Evolutionary conservation across 2,329 filamentous ascomycete species (phyloP).

Genomic region (Arthrobotrys megalospora): DNA sequence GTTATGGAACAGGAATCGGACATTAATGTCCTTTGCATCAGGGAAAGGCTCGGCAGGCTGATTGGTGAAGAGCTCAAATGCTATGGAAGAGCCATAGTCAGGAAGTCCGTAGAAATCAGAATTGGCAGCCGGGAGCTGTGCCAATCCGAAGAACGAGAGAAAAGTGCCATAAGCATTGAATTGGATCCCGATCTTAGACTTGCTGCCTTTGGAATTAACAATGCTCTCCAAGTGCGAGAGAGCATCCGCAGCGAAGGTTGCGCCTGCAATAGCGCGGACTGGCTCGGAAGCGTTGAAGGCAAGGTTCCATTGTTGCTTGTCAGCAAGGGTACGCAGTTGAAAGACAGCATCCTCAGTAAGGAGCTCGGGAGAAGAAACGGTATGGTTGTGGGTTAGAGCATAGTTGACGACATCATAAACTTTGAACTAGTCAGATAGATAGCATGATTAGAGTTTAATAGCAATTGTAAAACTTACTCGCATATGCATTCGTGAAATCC

Average conservation of each 20-base stretch:
- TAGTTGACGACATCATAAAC: conserved; percentile 75
- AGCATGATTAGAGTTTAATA: not conserved
- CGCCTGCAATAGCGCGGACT: conserved; percentile 71
- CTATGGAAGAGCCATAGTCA: conserved; percentile 85
- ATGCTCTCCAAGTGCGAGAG: conserved; percentile 41
- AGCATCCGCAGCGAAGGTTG: conserved; percentile 69
- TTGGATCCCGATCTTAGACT: conserved; percentile 68
- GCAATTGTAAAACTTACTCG: conserved; percentile 61
- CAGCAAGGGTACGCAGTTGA: conserved; percentile 80
- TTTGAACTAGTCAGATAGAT: conserved; percentile 8
- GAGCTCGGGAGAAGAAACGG: conserved; percentile 62
- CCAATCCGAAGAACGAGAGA: conserved; percentile 72
- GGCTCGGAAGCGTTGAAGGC: conserved; percentile 64
- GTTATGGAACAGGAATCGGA: conserved; percentile 74
- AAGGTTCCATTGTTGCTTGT: conserved; percentile 81
- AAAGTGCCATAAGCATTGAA: conserved; percentile 72
- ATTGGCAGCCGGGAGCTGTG: conserved; percentile 70
- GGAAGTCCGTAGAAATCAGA: conserved; percentile 80
- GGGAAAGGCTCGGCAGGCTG: conserved; percentile 63
- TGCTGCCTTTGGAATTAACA: conserved; percentile 38
- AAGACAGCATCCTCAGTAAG: conserved; percentile 74
- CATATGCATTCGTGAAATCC: conserved; percentile 71
- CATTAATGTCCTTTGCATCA: conserved; percentile 68
- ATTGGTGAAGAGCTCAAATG: conserved; percentile 79
- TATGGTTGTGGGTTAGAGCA: conserved; percentile 71